Conservation (phyloP, 2,329 filamentous ascomycete genomes). For the Penicillium sp. region DNA sequence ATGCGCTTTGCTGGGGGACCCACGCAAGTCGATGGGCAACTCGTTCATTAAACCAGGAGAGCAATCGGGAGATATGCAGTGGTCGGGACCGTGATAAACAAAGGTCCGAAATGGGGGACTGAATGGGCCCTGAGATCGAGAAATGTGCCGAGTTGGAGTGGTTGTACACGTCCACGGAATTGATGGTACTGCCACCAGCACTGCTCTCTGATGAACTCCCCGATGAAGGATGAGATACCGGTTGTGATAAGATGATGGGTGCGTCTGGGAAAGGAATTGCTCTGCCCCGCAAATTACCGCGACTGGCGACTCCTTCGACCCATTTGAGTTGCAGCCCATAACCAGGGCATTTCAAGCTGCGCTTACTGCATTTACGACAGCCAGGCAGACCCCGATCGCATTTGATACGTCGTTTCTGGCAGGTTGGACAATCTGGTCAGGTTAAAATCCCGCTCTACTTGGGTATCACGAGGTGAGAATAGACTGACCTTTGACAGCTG, state of each 20-base stretch:
- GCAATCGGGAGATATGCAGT: constrained; percentile 3
- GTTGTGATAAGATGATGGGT: background rate
- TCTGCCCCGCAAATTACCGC: constrained; percentile 26
- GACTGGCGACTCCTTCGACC: constrained; percentile 28
- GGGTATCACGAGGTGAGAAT: background rate
- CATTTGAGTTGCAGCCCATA: constrained; percentile 28
- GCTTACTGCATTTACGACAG: constrained; percentile 28
- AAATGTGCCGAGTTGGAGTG: background rate
- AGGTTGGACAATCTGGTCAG: constrained; percentile 22
- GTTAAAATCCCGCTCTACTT: background rate
- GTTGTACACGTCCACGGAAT: background rate
- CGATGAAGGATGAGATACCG: background rate
- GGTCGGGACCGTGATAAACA: background rate
- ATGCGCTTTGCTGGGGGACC: constrained; percentile 20
- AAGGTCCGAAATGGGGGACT: background rate
- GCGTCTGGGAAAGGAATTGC: constrained; percentile 14
- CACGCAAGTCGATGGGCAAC: constrained; percentile 12
- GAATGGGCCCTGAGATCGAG: background rate
- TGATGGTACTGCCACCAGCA: background rate
- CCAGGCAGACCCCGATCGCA: constrained; percentile 27
- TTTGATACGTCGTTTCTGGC: constrained; percentile 25
- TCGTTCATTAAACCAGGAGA: constrained; percentile 9
- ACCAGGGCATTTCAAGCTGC: constrained; percentile 26
- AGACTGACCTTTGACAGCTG: constrained; percentile 2
- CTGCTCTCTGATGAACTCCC: background rate